Conservation (phyloP, 1,139 yeast genomes). For the Pichia sp. region DNA sequence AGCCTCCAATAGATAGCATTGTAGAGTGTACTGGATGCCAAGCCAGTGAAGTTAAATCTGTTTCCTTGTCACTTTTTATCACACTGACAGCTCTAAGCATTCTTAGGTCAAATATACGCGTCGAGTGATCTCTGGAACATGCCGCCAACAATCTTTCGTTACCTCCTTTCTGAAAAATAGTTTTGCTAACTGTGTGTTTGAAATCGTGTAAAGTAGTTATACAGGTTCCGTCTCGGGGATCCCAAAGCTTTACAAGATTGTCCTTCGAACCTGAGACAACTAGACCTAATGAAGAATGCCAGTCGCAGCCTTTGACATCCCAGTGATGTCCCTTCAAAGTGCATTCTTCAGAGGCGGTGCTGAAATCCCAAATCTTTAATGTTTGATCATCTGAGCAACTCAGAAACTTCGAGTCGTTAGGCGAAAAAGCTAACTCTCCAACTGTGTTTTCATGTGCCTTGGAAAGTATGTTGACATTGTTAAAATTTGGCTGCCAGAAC, state of each 20-base stretch:
- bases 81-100: slow-evolving; percentile 74
- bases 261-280: slow-evolving; percentile 90
- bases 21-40: slow-evolving; percentile 93
- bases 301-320: slow-evolving; percentile 96
- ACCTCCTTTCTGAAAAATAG: slow-evolving; percentile 64
- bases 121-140: slow-evolving; percentile 83
- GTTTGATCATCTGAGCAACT: slow-evolving; percentile 91
- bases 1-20: slow-evolving; percentile 79
- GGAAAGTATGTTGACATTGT: slow-evolving; percentile 80
- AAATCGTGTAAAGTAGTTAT: slow-evolving; percentile 83
- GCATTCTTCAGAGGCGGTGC: slow-evolving; percentile 81
- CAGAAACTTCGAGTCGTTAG: slow-evolving; percentile 84
- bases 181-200: slow-evolving; percentile 85
- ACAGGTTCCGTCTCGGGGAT: slow-evolving; percentile 75
- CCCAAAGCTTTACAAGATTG: slow-evolving; percentile 91
- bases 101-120: slow-evolving; percentile 80
- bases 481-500: slow-evolving; percentile 97
- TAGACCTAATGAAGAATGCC: slow-evolving; percentile 90
- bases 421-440: slow-evolving; percentile 83
- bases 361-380: slow-evolving; percentile 90
- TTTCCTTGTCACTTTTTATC: slow-evolving; percentile 67
- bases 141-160: slow-evolving; percentile 77
- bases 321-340: slow-evolving; percentile 89
- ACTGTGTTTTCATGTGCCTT: slow-evolving; percentile 77
- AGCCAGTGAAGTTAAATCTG: slow-evolving; percentile 78